phyloP scores from a whole-genome alignment of 129 eudicot genomes.

The Chrysanthemum seticuspe region DNA sequence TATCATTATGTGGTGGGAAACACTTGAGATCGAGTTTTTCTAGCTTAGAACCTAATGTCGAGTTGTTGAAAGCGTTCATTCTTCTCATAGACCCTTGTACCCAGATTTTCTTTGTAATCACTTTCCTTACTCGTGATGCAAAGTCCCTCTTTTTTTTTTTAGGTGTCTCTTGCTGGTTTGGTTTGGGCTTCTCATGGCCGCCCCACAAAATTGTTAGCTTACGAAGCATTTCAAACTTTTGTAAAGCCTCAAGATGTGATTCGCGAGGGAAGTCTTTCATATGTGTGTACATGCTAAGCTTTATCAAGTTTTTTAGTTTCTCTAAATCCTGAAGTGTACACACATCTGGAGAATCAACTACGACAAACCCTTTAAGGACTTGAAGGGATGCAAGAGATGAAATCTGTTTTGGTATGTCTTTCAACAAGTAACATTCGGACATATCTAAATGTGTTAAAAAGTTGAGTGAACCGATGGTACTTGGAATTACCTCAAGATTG shows the following conservation, averaged over 20 bases:
- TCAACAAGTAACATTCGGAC: constrained; percentile 55
- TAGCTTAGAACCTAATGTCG: constrained; percentile 20
- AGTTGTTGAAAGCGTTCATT: constrained; percentile 20
- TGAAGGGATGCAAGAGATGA: constrained; percentile 34
- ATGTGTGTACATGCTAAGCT: constrained; percentile 46
- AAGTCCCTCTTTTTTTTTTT: not conserved
- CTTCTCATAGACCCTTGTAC: constrained; percentile 20
- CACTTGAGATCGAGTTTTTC: constrained; percentile 52
- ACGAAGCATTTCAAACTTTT: constrained; percentile 20
- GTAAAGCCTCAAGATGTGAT: constrained; percentile 25
- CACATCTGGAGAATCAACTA: not conserved
- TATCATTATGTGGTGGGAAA: constrained; percentile 27
- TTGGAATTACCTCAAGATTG: constrained; percentile 43
- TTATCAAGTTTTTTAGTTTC: constrained; percentile 31
- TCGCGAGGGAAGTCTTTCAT: constrained; percentile 34
- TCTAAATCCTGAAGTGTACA: constrained; percentile 38
- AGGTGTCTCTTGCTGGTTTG: not conserved
- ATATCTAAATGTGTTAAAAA: constrained; percentile 55
- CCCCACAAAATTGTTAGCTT: constrained; percentile 55
- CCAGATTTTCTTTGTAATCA: constrained; percentile 6
- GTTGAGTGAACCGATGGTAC: constrained; percentile 43
- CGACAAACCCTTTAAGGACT: constrained; percentile 49
- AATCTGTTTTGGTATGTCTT: constrained; percentile 42
- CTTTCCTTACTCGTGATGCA: not conserved
- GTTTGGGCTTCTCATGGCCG: not conserved